Evolutionary conservation across 2,329 filamentous ascomycete genomes (phyloP).

Genomic region (Talaromyces sp.): DNA sequence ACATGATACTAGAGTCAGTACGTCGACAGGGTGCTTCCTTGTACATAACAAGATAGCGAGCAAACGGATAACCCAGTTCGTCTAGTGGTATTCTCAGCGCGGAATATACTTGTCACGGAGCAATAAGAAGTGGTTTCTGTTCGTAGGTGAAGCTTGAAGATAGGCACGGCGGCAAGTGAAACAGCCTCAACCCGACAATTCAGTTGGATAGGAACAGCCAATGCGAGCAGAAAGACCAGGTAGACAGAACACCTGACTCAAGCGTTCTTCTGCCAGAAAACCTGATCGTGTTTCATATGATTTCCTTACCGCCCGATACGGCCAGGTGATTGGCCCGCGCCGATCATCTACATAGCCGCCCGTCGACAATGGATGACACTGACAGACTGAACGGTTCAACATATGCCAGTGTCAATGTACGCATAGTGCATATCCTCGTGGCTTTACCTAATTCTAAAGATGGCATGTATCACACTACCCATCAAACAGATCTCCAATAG

Average conservation of each 20-base stretch:
- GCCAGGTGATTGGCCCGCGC: background rate
- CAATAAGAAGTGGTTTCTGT: background rate
- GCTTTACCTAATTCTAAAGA: constrained; percentile 11
- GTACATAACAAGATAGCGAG: background rate
- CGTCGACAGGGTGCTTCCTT: background rate
- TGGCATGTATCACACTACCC: background rate
- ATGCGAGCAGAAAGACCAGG: background rate
- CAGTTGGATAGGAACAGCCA: background rate
- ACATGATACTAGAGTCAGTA: constrained; percentile 5
- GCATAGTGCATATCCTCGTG: constrained; percentile 13
- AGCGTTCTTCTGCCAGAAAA: background rate
- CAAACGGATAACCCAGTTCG: background rate
- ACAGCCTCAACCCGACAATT: background rate
- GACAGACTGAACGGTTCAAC: constrained; percentile 6
- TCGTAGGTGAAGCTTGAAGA: background rate
- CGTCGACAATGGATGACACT: background rate
- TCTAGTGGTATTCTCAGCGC: background rate
- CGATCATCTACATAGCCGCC: constrained; percentile 1
- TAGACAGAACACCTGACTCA: background rate
- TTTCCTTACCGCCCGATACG: constrained; percentile 1
- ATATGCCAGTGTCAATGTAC: constrained; percentile 12
- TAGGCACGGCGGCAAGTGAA: constrained; percentile 4
- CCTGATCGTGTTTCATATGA: constrained; percentile 1
- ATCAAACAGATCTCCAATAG: background rate
- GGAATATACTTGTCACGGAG: background rate